These are phyloP conservation scores for Solanum neorickii DNA, from an alignment of 257 asterid genomes.

Conservation along the genomic window DNA sequence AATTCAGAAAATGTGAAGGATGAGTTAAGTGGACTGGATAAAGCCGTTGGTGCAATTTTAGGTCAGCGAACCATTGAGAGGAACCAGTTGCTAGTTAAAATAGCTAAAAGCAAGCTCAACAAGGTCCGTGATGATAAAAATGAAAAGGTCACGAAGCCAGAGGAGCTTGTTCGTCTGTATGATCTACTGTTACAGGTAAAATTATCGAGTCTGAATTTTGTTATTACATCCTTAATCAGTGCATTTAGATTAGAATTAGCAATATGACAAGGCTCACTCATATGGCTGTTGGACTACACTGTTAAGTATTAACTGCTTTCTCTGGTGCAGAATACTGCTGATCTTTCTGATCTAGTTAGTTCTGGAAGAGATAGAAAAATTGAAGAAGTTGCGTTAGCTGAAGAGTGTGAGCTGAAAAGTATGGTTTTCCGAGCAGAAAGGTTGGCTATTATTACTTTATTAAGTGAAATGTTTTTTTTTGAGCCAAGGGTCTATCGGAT, in stretches of 20 bases:
- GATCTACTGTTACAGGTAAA: conserved; percentile 79
- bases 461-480: not conserved
- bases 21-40: conserved; percentile 90
- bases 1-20: conserved; percentile 83
- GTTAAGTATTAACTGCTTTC: conserved; percentile 5
- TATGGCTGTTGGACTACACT: conserved; percentile 1
- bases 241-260: not conserved
- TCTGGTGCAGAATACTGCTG: conserved; percentile 62
- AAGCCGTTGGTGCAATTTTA: conserved; percentile 84
- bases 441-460: conserved; percentile 21
- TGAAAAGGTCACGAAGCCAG: conserved; percentile 86
- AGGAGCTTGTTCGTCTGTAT: conserved; percentile 86
- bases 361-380: conserved; percentile 84
- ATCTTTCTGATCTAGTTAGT: conserved; percentile 83
- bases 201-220: not conserved
- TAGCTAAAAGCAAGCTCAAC: conserved; percentile 71
- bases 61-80: conserved; percentile 94
- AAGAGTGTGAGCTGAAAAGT: conserved; percentile 70
- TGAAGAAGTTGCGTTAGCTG: conserved; percentile 76
- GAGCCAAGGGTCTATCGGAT: not conserved
- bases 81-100: conserved; percentile 70
- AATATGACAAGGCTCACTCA: not conserved
- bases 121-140: conserved; percentile 74
- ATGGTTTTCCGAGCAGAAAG: conserved; percentile 77
- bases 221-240: not conserved